Conservation (phyloP, 75 land plant species). For the Larix kaempferi region DNA sequence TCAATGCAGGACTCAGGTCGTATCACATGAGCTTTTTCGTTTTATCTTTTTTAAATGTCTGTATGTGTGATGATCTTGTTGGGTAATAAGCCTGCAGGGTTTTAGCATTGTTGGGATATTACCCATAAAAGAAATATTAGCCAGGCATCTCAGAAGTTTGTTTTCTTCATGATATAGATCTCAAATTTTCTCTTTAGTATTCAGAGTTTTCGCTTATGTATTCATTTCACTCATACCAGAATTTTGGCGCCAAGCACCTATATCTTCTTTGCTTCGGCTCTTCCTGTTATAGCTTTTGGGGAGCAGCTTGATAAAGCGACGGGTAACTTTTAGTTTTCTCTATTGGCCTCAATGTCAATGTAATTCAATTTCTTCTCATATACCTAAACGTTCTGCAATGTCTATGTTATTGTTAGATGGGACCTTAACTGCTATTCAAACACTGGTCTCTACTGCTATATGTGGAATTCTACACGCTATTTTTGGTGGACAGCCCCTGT, state of each 20-base stretch:
- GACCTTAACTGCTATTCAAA: slow-evolving; percentile 61
- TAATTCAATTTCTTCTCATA: background rate
- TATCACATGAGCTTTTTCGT: background rate
- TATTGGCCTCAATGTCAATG: background rate
- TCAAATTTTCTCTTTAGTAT: background rate
- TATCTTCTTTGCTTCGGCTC: slow-evolving; percentile 94
- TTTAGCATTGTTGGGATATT: background rate
- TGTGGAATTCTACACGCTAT: slow-evolving; percentile 76
- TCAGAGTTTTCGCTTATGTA: background rate
- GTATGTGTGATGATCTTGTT: background rate
- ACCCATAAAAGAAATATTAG: too few relatives aligned
- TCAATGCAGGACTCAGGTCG: slow-evolving; percentile 69
- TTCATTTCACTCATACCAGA: slow-evolving; percentile 25
- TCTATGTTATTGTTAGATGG: slow-evolving; percentile 41
- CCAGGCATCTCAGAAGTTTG: background rate
- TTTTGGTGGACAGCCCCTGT: slow-evolving; percentile 75
- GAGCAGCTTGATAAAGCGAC: slow-evolving; percentile 85
- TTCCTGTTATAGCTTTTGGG: slow-evolving; percentile 95
- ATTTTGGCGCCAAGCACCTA: slow-evolving; percentile 89
- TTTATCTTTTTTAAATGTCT: background rate
- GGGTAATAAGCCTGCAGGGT: background rate
- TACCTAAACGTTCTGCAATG: background rate
- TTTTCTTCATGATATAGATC: background rate
- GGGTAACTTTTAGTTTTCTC: slow-evolving; percentile 28
- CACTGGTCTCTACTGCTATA: slow-evolving; percentile 61